Base-by-base conservation (phyloP, 2,329 filamentous ascomycete species). In the Cladosporium oxysporum region DNA sequence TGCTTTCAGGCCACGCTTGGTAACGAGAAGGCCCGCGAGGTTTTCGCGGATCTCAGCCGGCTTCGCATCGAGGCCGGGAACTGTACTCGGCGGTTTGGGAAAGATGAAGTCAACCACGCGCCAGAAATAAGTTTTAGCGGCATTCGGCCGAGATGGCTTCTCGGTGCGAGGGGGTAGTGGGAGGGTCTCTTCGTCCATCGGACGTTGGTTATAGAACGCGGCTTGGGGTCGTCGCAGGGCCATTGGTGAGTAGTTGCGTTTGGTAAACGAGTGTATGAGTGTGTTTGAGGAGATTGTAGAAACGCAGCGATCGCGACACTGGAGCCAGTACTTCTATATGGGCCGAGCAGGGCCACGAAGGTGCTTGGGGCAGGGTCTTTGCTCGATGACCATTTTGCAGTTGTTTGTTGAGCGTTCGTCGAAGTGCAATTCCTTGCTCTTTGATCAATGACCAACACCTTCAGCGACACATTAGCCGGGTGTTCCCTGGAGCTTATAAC, bases 21-120 rank as follows among this genome's bases (percentile, higher is more conserved):
- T 35, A 6, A 64, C 57, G 1, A 71, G 47, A 0, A 69, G 52
- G 1, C 62, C 44, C 5, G 60, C 33, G 2, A 71, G 33, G 55
- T 62, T 70, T 1, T 66, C 66, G 49, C 68, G 69, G 14, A 71
- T 65, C 53, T 69, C 62, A 14, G 67, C 64, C 18, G 69, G 64
- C 10, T 50, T 66, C 29, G 68, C 69, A 4, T 47, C 26, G 29
- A n/a, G 23, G 12, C 35, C 14, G 16, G 37, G 37, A 31, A 58
- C 18, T 33, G 16, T 21, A 3, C 31, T 58, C 5, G 55, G n/a
- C 3, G 55, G 31, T 28, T 55, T 53, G 47, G 16, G 31, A 23
- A 49, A 26, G 5, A 58, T 23, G 10, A 35, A 28, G 55, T 14
- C 6, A 7, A 10, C 16, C 49, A 52, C 49, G 23, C 21, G 55